Conservation (phyloP, 176 grass and related monocot species). For the Chloris gayana region DNA sequence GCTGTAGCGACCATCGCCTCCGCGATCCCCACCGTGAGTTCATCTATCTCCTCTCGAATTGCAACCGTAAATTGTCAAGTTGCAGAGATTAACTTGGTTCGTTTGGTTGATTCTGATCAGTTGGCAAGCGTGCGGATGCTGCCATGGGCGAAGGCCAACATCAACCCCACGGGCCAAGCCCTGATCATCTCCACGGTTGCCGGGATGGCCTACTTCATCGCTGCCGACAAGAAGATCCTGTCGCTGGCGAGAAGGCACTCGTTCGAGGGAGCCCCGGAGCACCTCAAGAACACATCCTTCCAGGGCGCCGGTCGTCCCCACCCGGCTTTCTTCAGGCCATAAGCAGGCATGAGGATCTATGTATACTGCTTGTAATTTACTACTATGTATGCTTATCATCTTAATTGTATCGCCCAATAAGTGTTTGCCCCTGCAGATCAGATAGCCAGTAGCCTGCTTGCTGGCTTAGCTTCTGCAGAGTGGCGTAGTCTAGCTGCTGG, state of each 20-base stretch:
- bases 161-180: conserved; percentile 72
- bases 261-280: conserved; percentile 32
- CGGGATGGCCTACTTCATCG: conserved; percentile 73
- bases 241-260: conserved; percentile 67
- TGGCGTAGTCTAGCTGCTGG: not conserved
- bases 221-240: conserved; percentile 73
- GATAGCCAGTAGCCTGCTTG: no score
- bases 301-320: conserved; percentile 19
- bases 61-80: not conserved
- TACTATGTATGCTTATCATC: no score
- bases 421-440: not conserved
- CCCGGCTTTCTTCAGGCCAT: conserved; percentile 43
- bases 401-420: no score
- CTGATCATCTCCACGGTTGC: conserved; percentile 76
- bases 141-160: conserved; percentile 65
- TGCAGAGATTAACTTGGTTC: no score
- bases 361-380: no score
- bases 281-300: conserved; percentile 53
- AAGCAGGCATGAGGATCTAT: not conserved
- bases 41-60: not conserved
- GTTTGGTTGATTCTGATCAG: conserved; percentile 21
- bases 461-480: not conserved
- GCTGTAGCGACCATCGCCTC: conserved; percentile 60
- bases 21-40: conserved; percentile 59
- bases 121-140: conserved; percentile 83